A percentile compares a stretch with the other conserved stretches of the same genome.
These are phyloP conservation scores for Tephrocybe sp. DNA, from an alignment of 768 basidiomycete genomes.

Conservation along the genomic window DNA sequence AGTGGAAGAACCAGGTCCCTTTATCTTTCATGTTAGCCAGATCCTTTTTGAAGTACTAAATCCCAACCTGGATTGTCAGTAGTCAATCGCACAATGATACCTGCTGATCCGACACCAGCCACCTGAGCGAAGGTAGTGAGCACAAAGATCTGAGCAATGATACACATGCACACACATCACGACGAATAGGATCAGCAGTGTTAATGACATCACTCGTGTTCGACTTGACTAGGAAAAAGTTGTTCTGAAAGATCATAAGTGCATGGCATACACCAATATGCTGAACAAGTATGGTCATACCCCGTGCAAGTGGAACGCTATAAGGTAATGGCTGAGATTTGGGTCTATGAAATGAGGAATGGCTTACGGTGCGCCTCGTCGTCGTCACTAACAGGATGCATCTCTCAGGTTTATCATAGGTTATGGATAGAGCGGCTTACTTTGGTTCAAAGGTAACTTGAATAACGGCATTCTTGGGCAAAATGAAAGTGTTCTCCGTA, in stretches of 20 bases:
- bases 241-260: slow-evolving; percentile 21
- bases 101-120: slow-evolving; percentile 15
- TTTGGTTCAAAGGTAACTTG: slow-evolving; percentile 32
- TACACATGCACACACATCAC: slow-evolving; percentile 16
- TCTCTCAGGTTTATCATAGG: neutral
- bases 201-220: slow-evolving; percentile 27
- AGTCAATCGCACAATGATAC: slow-evolving; percentile 43
- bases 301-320: slow-evolving; percentile 31
- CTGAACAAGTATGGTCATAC: slow-evolving; percentile 13
- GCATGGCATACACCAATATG: neutral
- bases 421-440: slow-evolving; percentile 4
- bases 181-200: slow-evolving; percentile 45
- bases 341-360: neutral
- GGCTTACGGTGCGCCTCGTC: slow-evolving; percentile 27
- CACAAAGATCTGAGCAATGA: neutral
- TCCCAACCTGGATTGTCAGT: slow-evolving; percentile 50
- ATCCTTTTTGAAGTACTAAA: neutral
- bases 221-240: slow-evolving; percentile 39
- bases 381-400: slow-evolving; percentile 14
- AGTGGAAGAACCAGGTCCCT: too few species aligned
- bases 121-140: slow-evolving; percentile 6
- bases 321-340: neutral
- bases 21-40: neutral
- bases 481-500: slow-evolving; percentile 35
- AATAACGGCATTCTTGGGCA: slow-evolving; percentile 34